These are phyloP conservation scores for Dentipellis sp. DNA, from an alignment of 768 basidiomycete species.

Conservation along the genomic window DNA sequence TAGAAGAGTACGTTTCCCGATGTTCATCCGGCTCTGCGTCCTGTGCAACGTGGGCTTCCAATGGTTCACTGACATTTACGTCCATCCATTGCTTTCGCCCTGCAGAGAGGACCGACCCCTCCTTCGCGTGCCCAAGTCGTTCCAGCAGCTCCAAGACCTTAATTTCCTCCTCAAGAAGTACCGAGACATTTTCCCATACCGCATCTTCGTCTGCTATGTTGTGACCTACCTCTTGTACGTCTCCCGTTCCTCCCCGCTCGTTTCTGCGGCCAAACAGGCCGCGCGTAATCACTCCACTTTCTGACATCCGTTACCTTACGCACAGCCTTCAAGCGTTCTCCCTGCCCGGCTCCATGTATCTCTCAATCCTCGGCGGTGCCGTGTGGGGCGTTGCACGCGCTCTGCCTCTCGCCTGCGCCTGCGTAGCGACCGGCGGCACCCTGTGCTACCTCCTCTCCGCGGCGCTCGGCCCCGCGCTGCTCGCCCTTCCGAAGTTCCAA, in stretches of 20 bases:
- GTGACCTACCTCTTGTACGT: conserved; percentile 88
- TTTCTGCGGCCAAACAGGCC: not conserved
- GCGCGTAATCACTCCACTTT: not conserved
- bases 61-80: too few relatives aligned
- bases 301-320: conserved; percentile 1
- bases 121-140: conserved; percentile 82
- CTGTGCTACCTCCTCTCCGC: conserved; percentile 91
- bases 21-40: too few relatives aligned
- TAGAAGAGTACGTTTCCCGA: conserved; percentile 55
- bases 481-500: conserved; percentile 81
- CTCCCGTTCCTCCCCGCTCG: conserved; percentile 2
- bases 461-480: conserved; percentile 85
- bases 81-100: not conserved
- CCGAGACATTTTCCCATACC: conserved; percentile 75
- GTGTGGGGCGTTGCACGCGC: conserved; percentile 88
- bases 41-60: too few relatives aligned
- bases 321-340: conserved; percentile 93
- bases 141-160: conserved; percentile 76
- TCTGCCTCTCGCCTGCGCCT: conserved; percentile 83
- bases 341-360: conserved; percentile 94
- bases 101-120: conserved; percentile 65
- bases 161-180: conserved; percentile 88
- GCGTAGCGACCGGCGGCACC: conserved; percentile 84
- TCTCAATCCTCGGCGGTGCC: conserved; percentile 92
- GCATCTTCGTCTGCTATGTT: conserved; percentile 82